Percentiles rank a stretch among this genome's conserved stretches.
These are phyloP conservation scores for Neltuma alba DNA, from an alignment of 306 rosid genomes.

Conservation along the genomic window DNA sequence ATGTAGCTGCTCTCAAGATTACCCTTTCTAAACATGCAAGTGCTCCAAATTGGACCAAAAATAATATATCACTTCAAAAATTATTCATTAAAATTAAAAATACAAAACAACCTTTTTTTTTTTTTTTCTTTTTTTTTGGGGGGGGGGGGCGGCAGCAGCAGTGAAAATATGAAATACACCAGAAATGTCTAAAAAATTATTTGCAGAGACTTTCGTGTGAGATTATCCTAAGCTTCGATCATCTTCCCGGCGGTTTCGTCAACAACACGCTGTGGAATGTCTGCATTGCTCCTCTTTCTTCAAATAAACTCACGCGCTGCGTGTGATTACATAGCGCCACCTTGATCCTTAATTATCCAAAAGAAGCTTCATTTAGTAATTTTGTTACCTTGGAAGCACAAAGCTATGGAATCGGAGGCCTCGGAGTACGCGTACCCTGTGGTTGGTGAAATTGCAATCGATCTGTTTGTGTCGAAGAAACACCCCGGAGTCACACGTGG, in stretches of 20 bases:
- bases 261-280: background rate
- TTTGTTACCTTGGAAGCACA: background rate
- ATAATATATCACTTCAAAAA: too few relatives aligned
- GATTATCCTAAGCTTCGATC: background rate
- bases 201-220: background rate
- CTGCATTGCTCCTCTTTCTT: background rate
- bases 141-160: too few relatives aligned
- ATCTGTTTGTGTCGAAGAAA: constrained; percentile 76
- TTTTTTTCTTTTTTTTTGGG: too few relatives aligned
- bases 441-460: constrained; percentile 59
- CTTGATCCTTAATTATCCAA: background rate
- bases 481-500: constrained; percentile 58
- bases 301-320: background rate
- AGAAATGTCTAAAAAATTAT: background rate
- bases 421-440: constrained; percentile 33
- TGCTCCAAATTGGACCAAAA: too few relatives aligned
- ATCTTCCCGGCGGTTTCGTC: background rate
- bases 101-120: too few relatives aligned
- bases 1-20: too few relatives aligned
- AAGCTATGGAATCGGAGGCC: constrained; percentile 40
- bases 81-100: too few relatives aligned
- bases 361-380: background rate
- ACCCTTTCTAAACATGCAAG: too few relatives aligned
- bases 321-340: background rate
- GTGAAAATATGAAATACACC: background rate